A percentile compares a stretch with the other conserved stretches of the same genome.
phyloP scores from a whole-genome alignment of 2,329 filamentous ascomycete genomes.

The Fusarium sp. region DNA sequence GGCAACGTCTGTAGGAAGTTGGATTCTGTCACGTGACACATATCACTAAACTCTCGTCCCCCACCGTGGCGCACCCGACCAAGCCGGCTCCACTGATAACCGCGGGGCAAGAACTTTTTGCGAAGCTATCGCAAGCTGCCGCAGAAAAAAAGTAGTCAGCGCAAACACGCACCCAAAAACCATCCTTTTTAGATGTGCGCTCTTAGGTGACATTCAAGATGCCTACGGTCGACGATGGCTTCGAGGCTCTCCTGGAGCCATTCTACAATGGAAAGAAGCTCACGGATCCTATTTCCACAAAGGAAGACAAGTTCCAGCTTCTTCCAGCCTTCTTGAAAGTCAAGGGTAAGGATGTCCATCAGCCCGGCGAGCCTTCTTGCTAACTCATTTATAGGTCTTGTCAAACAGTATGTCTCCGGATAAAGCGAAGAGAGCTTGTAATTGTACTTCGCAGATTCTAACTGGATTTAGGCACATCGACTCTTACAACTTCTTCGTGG shows the following conservation, averaged over 20 bases:
- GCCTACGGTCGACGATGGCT: conserved; percentile 68
- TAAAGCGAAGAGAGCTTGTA: background rate
- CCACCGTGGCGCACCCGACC: conserved; percentile 39
- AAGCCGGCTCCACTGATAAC: conserved; percentile 40
- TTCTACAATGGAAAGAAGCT: conserved; percentile 75
- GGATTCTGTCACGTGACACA: conserved; percentile 30
- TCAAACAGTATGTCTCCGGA: conserved; percentile 74
- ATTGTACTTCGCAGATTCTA: conserved; percentile 2
- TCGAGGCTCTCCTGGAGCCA: conserved; percentile 72
- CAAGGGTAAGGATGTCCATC: conserved; percentile 67
- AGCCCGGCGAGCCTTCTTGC: conserved; percentile 7
- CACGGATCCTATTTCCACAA: conserved; percentile 70
- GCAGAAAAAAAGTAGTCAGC: conserved; percentile 35
- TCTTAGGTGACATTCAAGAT: conserved; percentile 53
- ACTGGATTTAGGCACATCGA: conserved; percentile 75
- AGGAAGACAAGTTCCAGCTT: conserved; percentile 94
- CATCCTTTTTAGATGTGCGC: conserved; percentile 43
- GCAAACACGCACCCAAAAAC: conserved; percentile 20
- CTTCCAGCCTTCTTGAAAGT: conserved; percentile 98
- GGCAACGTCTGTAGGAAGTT: background rate
- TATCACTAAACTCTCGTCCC: conserved; percentile 39
- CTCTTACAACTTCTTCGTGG: conserved; percentile 98
- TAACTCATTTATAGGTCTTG: conserved; percentile 64
- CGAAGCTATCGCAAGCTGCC: conserved; percentile 43
- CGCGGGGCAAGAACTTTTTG: conserved; percentile 47